Evolutionary conservation across 225 moss, liverwort and hornwort species (phyloP).

Genomic region (Straminergon stramineum): DNA sequence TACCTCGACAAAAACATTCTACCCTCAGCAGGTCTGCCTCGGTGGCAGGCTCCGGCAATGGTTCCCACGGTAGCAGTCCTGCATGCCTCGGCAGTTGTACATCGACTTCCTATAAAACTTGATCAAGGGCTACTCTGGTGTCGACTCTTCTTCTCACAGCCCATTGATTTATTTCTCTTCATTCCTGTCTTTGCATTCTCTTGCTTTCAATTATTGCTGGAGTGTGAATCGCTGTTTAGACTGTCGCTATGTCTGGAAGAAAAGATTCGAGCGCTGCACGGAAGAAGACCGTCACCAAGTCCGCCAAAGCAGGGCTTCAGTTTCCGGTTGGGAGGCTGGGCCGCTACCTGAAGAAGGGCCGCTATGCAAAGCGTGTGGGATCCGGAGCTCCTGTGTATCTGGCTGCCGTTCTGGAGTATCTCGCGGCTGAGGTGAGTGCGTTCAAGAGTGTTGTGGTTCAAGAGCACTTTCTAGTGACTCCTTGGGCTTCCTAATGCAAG

Average conservation of each 20-base stretch:
- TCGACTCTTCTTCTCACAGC: too few relatives aligned
- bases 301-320: neutral
- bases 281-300: neutral
- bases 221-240: neutral
- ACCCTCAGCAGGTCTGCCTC: neutral
- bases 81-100: neutral
- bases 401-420: neutral
- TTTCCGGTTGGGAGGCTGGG: neutral
- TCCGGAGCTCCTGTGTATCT: neutral
- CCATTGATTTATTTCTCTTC: neutral
- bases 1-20: neutral
- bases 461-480: neutral
- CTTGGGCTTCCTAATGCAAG: neutral
- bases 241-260: neutral
- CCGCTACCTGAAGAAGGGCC: neutral
- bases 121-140: neutral
- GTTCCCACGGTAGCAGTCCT: too few relatives aligned
- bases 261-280: neutral
- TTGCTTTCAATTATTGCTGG: neutral
- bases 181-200: neutral
- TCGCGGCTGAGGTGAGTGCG: neutral
- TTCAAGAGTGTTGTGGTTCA: neutral
- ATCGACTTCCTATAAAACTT: neutral
- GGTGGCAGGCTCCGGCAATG: neutral
- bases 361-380: neutral